phyloP scores from a whole-genome alignment of 169 alveolate genomes.

The Theileria annulata region DNA sequence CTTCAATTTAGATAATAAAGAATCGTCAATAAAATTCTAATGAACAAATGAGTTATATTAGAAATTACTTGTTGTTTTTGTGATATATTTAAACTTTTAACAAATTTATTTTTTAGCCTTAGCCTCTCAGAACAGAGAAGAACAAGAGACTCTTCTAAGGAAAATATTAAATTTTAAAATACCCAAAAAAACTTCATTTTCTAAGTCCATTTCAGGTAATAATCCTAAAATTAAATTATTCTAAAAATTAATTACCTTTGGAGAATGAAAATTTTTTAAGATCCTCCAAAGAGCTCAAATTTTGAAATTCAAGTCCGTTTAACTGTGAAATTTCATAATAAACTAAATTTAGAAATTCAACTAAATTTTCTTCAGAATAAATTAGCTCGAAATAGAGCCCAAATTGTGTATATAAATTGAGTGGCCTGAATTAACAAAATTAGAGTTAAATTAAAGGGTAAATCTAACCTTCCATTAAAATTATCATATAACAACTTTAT shows the following conservation, averaged over 20 bases:
- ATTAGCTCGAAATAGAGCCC: conserved; percentile 15
- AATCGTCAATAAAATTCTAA: no score
- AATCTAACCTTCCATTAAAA: conserved; percentile 18
- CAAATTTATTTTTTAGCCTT: not conserved
- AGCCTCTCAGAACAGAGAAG: conserved; percentile 4
- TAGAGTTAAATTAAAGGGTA: not conserved
- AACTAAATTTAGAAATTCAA: conserved; percentile 9
- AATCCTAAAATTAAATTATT: not conserved
- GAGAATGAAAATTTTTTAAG: not conserved
- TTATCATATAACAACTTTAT: conserved; percentile 9
- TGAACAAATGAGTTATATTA: no score
- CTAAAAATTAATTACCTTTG: not conserved
- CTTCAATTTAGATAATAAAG: no score
- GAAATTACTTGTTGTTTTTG: no score
- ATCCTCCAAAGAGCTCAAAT: conserved; percentile 15
- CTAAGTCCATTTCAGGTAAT: not conserved
- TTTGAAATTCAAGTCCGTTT: not conserved
- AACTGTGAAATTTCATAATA: not conserved
- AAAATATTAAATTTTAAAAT: not conserved
- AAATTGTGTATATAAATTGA: not conserved
- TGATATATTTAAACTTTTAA: not conserved
- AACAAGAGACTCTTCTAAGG: conserved; percentile 17
- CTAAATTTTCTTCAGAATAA: conserved; percentile 8
- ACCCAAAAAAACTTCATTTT: conserved; percentile 2
- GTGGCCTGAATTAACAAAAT: not conserved